Base-by-base conservation (phyloP, 371 early-diverging fungal genomes). In the Synchytrium microbalum region DNA sequence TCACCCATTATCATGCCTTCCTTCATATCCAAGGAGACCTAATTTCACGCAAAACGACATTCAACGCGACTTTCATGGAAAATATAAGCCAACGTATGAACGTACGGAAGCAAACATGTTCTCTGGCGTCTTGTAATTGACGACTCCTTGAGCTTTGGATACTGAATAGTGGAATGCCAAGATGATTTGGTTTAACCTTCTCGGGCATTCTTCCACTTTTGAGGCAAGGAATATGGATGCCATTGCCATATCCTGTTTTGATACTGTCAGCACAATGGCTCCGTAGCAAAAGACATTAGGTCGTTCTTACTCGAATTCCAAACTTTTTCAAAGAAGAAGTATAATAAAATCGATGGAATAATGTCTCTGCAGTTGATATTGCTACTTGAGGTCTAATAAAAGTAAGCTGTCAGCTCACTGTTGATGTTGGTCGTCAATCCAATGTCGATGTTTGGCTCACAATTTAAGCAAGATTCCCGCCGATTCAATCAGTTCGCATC, bases 361-460 rank as follows among this genome's bases (percentile, higher is more conserved):
- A 76, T 1, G 93, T 90, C 71, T 95, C 93, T 1, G 95, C 95
- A n/a, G 93, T 93, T 2, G 95, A 93, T 84, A 93, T 90, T 0
- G 92, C 90, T 5, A 89, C 88, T 62, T 97, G 97, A 16, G 96
- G 95, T 30, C 93, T 93, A 73, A 23, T 32, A 3, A 62, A 25
- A 19, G 59, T 58, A 33, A 29, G 57, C 28, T 13, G 8, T 0
- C 16, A 26, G 13, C 52, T 1, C 10, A 24, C 3, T 33, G 29
- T 23, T 1, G 59, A 1, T 2, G 54, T 5, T 13, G 1, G 14
- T 25, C n/a, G 24, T 1, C 24, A 27, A 46, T 29, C 63, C 16
- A 10, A 16, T 10, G 27, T 26, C 14, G 14, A 10, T 27, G 26
- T 3, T 24, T n/a, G n/a, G 69, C 80, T 75, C 82, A 91, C 92